These are phyloP conservation scores for Amaranthus hypochondriacus DNA, from an alignment of 148 eudicot genomes.

Conservation along the genomic window DNA sequence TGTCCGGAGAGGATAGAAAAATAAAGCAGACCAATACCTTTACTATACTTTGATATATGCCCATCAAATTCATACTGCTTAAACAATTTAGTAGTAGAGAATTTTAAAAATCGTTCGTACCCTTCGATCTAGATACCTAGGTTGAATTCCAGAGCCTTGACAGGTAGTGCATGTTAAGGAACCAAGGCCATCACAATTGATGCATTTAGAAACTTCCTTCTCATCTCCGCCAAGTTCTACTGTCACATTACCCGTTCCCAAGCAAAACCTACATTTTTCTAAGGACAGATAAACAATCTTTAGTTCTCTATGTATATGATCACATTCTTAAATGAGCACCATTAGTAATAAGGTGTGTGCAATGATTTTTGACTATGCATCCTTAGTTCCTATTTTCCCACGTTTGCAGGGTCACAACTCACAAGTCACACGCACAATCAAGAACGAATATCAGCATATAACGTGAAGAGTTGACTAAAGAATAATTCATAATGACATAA, in stretches of 20 bases:
- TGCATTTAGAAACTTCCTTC: slow-evolving; percentile 82
- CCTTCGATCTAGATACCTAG: slow-evolving; percentile 98
- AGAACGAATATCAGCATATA: too few species aligned
- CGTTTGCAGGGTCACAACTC: too few species aligned
- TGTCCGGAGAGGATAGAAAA: neutral
- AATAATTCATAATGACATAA: too few species aligned
- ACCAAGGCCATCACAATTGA: slow-evolving; percentile 90
- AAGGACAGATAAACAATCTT: slow-evolving; percentile 8
- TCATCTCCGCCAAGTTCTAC: slow-evolving; percentile 87
- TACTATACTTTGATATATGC: too few species aligned
- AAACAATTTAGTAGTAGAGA: neutral
- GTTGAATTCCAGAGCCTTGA: slow-evolving; percentile 94
- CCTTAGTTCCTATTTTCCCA: too few species aligned
- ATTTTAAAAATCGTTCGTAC: slow-evolving; percentile 30
- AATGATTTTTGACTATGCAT: neutral
- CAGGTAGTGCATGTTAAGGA: slow-evolving; percentile 94
- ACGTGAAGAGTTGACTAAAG: too few species aligned
- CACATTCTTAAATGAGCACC: neutral
- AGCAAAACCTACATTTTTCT: slow-evolving; percentile 88
- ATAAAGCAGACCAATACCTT: neutral
- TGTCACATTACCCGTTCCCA: slow-evolving; percentile 69
- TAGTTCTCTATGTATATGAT: neutral
- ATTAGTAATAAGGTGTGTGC: neutral
- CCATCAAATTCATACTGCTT: neutral
- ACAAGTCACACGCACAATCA: too few species aligned